Conservation (phyloP, 352 stramenopile genomes). For the Pythium pyrilobum region DNA sequence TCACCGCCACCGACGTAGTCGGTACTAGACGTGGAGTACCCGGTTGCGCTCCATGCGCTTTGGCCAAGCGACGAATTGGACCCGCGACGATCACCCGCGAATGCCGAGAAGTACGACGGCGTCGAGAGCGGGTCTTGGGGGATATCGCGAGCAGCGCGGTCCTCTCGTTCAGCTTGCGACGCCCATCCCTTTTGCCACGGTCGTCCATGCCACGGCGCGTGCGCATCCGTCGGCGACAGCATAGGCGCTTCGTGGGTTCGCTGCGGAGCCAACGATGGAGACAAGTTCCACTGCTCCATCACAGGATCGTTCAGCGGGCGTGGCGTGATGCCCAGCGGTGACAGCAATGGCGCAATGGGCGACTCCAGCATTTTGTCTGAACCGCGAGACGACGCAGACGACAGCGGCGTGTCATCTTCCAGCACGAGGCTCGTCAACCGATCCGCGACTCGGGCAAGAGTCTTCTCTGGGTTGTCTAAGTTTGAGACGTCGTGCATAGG, state of each 20-base stretch:
- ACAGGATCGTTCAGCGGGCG: constrained; percentile 53
- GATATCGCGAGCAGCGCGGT: constrained; percentile 27
- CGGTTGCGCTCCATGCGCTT: constrained; percentile 21
- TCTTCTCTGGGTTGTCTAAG: constrained; percentile 19
- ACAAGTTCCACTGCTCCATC: constrained; percentile 81
- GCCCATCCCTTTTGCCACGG: constrained; percentile 26
- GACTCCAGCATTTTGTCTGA: constrained; percentile 54
- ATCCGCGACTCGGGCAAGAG: constrained; percentile 44
- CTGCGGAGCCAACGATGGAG: constrained; percentile 42
- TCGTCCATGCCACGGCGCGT: constrained; percentile 15
- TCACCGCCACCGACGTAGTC: constrained; percentile 21
- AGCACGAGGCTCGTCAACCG: constrained; percentile 65
- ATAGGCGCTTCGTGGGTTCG: constrained; percentile 35
- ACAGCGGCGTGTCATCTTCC: constrained; percentile 38
- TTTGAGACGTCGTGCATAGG: constrained; percentile 18
- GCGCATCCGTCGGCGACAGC: constrained; percentile 33
- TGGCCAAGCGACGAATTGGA: constrained; percentile 17
- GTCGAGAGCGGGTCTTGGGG: constrained; percentile 15
- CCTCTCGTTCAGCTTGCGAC: constrained; percentile 37
- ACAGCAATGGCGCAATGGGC: constrained; percentile 30
- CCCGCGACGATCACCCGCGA: constrained; percentile 13
- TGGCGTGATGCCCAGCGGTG: constrained; percentile 46
- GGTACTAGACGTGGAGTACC: constrained; percentile 22
- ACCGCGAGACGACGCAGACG: constrained; percentile 50
- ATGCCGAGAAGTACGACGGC: constrained; percentile 24